Base-by-base conservation (phyloP, 1,284 basidiomycete genomes). In the Tilletia walkeri region DNA sequence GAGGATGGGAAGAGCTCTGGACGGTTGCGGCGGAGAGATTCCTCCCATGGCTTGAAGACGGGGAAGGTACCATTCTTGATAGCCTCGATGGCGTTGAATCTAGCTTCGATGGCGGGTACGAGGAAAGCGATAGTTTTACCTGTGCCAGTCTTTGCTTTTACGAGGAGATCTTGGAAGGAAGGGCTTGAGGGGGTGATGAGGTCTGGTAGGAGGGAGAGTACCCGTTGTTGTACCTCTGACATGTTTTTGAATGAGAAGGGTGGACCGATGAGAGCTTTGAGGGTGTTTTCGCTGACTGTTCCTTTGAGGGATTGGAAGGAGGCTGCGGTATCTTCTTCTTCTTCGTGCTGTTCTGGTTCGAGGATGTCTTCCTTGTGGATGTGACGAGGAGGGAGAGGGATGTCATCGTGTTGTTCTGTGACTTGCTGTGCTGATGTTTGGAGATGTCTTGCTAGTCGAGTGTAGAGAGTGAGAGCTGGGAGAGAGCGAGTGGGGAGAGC, bases 191-290 rank as follows among this genome's bases (percentile, higher is more conserved):
- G 59, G 5, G 30, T 34, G 59, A 81, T 63, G 12, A 88, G 74
- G n/a, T 85, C 74, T 84, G 89, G 87, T 70, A 88, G 85, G 61
- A 86, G 81, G 59, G 80, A 77, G 2, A 95, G 86, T 5, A 98
- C 93, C 67, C 89, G 88, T 24, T 89, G 87, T 84, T 98, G 95
- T 0, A 98, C 94, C 12, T 89, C 85, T 2, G 91, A 91, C 93
- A 97, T 94, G 67, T 87, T 85, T 14, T 84, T 87, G 73, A 93
- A 88, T 30, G 88, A 86, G 87, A 94, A 92, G 0, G 93, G 93
- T 48, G 85, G 86, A 65, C 85, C 72, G 49, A 78, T 80, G 56
- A 85, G 72, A 7, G 84, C 82, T 59, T 80, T 77, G 65, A 75
- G 79, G 16, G 82, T 74, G 20, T 68, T 39, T 6, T 75, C 67